Evolutionary conservation across 805 yeast genomes (phyloP).

Genomic region (Sugiyamaella valdiviana): DNA sequence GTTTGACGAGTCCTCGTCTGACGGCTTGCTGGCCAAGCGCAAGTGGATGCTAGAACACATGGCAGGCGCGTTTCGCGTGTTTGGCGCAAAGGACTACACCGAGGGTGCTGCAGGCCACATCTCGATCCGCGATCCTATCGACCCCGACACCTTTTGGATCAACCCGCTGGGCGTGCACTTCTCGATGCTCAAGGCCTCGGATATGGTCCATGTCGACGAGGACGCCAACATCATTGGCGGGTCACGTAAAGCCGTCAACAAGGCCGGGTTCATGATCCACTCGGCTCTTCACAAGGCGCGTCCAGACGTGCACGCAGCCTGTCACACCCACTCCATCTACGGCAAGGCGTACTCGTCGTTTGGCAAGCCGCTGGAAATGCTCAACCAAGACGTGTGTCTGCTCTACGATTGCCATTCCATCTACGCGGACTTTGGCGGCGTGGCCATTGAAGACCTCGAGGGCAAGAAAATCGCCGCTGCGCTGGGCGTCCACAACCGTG

Average conservation of each 20-base stretch:
- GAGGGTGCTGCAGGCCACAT: slow-evolving; percentile 86
- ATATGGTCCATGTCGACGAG: slow-evolving; percentile 57
- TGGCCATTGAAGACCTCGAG: slow-evolving; percentile 61
- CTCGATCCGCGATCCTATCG: slow-evolving; percentile 76
- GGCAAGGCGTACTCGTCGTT: slow-evolving; percentile 64
- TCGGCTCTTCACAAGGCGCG: slow-evolving; percentile 61
- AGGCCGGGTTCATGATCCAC: slow-evolving; percentile 67
- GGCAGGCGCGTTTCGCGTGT: slow-evolving; percentile 81
- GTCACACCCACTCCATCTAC: slow-evolving; percentile 60
- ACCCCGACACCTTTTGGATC: slow-evolving; percentile 80
- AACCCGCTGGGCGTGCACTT: slow-evolving; percentile 83
- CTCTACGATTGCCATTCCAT: slow-evolving; percentile 64
- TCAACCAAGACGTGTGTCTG: slow-evolving; percentile 69
- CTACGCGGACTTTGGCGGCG: slow-evolving; percentile 68
- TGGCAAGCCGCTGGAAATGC: slow-evolving; percentile 66
- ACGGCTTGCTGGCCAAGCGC: slow-evolving; percentile 35
- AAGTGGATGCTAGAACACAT: slow-evolving; percentile 59
- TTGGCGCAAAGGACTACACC: slow-evolving; percentile 69
- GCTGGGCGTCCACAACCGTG: slow-evolving; percentile 49
- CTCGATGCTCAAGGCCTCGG: slow-evolving; percentile 50
- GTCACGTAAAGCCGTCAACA: slow-evolving; percentile 47
- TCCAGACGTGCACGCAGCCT: slow-evolving; percentile 66
- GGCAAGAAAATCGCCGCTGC: slow-evolving; percentile 57
- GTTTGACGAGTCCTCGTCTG: slow-evolving; percentile 39
- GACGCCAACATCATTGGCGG: slow-evolving; percentile 62